Conservation (phyloP, 345 rosid species). For the Euphorbia peplus region DNA sequence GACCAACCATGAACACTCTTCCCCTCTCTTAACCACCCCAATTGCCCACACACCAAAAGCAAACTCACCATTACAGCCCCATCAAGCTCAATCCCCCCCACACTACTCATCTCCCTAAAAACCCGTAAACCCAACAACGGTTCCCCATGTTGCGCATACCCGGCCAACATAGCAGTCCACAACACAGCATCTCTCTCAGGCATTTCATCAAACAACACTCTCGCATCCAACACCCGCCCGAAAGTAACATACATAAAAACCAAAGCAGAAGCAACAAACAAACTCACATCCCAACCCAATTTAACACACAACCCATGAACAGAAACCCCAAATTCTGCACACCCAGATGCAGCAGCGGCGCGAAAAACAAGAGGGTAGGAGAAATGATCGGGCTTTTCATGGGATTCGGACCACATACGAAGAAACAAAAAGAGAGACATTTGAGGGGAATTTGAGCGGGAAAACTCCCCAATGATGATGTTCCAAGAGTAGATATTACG, state of each 20-base stretch:
- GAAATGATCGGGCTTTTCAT: conserved; percentile 47
- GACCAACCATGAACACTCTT: conserved; percentile 66
- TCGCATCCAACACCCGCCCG: conserved; percentile 31
- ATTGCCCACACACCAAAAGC: conserved; percentile 47
- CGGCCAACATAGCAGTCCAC: conserved; percentile 62
- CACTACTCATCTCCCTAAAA: conserved; percentile 43
- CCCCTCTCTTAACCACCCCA: conserved; percentile 52
- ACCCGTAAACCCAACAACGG: conserved; percentile 38
- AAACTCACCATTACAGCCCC: conserved; percentile 66
- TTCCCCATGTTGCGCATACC: conserved; percentile 57
- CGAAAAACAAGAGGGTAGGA: conserved; percentile 61
- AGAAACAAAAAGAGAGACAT: conserved; percentile 42
- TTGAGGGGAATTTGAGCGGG: conserved; percentile 40
- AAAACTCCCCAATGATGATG: conserved; percentile 59
- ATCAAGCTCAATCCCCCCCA: conserved; percentile 38
- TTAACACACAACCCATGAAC: conserved; percentile 48
- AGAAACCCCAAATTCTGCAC: conserved; percentile 24
- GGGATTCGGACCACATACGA: conserved; percentile 40
- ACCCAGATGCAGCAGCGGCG: conserved; percentile 42
- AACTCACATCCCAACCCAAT: conserved; percentile 40
- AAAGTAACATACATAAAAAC: conserved; percentile 38
- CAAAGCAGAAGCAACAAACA: conserved; percentile 52
- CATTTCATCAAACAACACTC: conserved; percentile 55
- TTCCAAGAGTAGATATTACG: conserved; percentile 67
- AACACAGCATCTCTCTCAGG: conserved; percentile 47